Evolutionary conservation across 768 basidiomycete genomes (phyloP), one percentile per base, ranked within the genome.

Genomic region (Amyloporia xantha): DNA sequence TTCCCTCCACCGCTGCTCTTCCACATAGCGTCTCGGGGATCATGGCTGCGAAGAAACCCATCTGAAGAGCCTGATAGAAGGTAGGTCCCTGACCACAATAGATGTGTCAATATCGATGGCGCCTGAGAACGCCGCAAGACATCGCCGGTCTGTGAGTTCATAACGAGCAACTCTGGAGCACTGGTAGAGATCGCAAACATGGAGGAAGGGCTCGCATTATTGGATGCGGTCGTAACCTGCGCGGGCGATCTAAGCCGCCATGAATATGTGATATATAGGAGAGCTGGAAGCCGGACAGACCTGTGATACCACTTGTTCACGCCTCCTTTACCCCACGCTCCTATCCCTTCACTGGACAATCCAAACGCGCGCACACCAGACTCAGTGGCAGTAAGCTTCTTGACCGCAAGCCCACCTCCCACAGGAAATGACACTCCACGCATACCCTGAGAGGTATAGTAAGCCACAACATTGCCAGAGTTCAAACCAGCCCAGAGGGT

Each of bases 401-500:
- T 82, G 3, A 94, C 88, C 1, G 79, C 73, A 37, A 79, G 69
- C n/a, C 62, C 67, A 2, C 81, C 81, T 10, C 87, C 86, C 27
- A 86, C 82, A 23, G 75, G 83, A 62, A 86, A 92, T 19, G 75
- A 76, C 27, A 89, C 84, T 2, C 87, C 86, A 43, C 81, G 79
- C 42, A 78, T 60, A 13, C 81, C 84, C 41, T 73, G 75, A 25
- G 75, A 63, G 36, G 81, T 74, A 67, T 88, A 81, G 62, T 83
- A 78, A 1, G 86, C 84, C 35, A 74, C 63, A 52, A 96, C 75
- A 49, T 71, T 71, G 2, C 95, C 94, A 24, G 77, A 68, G 49
- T 81, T 79, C 7, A 78, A 74, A 25, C 93, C 94, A 41, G 84
- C 72, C 92, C 93, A 96, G 28, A 99, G 70, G 5, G 85, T 79